Conservation (phyloP, 768 basidiomycete species). For the Wakefieldia striispora region DNA sequence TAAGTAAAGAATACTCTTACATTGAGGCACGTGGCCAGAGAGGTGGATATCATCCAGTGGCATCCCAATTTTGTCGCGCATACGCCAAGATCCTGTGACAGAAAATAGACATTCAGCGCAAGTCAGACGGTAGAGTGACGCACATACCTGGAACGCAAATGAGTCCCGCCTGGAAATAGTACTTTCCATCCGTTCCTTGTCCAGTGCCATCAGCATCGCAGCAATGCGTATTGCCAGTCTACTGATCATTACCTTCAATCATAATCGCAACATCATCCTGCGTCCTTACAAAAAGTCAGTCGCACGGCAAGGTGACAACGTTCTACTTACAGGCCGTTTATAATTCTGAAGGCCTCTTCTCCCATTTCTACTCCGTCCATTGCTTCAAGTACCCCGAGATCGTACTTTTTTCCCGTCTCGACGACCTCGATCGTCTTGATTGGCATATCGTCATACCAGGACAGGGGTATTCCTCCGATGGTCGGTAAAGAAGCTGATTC, state of each 20-base stretch:
- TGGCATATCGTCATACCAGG: conserved; percentile 44
- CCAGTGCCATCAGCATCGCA: conserved; percentile 1
- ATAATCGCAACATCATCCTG: conserved; percentile 62
- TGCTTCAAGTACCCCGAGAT: conserved; percentile 42
- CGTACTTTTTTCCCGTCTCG: conserved; percentile 50
- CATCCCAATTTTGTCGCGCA: conserved; percentile 75
- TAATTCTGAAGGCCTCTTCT: conserved; percentile 61
- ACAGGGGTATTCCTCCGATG: conserved; percentile 27
- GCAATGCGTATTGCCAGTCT: background rate
- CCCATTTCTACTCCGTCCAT: conserved; percentile 27
- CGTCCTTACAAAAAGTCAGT: conserved; percentile 32
- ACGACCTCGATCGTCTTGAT: conserved; percentile 55
- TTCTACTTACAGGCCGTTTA: conserved; percentile 58
- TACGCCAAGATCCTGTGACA: conserved; percentile 68
- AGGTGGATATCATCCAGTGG: conserved; percentile 69
- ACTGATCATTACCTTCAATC: conserved; percentile 47
- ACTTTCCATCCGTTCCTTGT: conserved; percentile 61
- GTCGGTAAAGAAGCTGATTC: conserved; percentile 10
- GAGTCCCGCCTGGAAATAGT: conserved; percentile 76
- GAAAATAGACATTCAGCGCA: background rate
- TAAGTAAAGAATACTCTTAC: conserved; percentile 37
- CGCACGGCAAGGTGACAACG: background rate
- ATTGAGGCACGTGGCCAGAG: conserved; percentile 67
- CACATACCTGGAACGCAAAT: conserved; percentile 62
- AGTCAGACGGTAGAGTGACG: background rate